Evolutionary conservation across 2,329 filamentous ascomycete genomes (phyloP).

Genomic region (Paecilomyces sp.): DNA sequence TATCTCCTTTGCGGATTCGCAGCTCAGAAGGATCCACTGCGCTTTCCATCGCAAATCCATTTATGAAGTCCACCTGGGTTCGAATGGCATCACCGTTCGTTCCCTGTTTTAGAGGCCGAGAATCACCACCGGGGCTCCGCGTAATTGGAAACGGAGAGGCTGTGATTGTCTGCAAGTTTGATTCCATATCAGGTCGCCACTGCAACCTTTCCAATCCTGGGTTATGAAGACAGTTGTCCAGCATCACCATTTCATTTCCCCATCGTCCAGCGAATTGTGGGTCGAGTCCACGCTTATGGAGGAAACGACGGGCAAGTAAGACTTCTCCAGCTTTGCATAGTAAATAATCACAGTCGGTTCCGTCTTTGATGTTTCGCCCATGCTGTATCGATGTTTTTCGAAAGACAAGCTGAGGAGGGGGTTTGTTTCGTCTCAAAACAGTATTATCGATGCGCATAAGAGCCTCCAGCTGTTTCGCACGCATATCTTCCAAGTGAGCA

Average conservation of each 20-base stretch:
- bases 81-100: background rate
- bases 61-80: constrained; percentile 6
- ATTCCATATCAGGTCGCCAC: constrained; percentile 7
- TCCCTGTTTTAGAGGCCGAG: background rate
- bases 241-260: constrained; percentile 18
- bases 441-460: constrained; percentile 28
- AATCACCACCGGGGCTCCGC: background rate
- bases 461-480: constrained; percentile 22
- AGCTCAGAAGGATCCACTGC: constrained; percentile 6
- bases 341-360: constrained; percentile 14
- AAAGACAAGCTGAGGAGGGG: constrained; percentile 22
- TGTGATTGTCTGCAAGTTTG: background rate
- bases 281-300: constrained; percentile 21
- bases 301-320: constrained; percentile 21
- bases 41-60: constrained; percentile 3
- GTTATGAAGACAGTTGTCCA: constrained; percentile 4
- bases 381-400: constrained; percentile 15
- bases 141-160: background rate
- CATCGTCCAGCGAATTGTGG: constrained; percentile 24
- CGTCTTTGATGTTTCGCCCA: constrained; percentile 6
- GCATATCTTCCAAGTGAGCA: constrained; percentile 22
- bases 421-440: constrained; percentile 11
- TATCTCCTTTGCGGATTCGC: constrained; percentile 5
- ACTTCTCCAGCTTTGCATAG: constrained; percentile 24
- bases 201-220: constrained; percentile 9